A percentile compares a stretch with the other conserved stretches of the same genome.
These are phyloP conservation scores for Plantago coronopus DNA, from an alignment of 305 asterid genomes.

Conservation along the genomic window DNA sequence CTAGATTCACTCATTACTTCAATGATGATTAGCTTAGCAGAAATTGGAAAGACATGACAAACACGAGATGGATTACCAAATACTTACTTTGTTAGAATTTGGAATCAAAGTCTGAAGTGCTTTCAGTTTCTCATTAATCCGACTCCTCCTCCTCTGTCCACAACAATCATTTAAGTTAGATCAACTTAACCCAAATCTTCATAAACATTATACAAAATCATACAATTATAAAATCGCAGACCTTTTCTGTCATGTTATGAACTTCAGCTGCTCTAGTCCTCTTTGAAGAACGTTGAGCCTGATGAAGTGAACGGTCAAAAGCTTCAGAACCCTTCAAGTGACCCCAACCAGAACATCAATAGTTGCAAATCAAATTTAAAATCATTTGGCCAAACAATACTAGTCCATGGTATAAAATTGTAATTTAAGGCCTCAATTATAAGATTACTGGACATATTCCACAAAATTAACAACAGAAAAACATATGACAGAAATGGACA, in stretches of 20 bases:
- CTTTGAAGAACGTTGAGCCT: slow-evolving; percentile 62
- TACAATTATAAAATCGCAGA: slow-evolving; percentile 20
- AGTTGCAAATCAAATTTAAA: slow-evolving; percentile 14
- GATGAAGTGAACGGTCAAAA: slow-evolving; percentile 38
- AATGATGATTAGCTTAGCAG: no score
- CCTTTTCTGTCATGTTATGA: slow-evolving; percentile 96
- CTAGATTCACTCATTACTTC: neutral
- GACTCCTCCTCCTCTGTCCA: slow-evolving; percentile 90
- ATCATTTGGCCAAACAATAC: slow-evolving; percentile 9
- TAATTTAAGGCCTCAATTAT: neutral
- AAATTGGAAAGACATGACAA: neutral
- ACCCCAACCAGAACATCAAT: slow-evolving; percentile 13
- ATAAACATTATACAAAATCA: slow-evolving; percentile 14
- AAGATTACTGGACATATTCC: slow-evolving; percentile 3
- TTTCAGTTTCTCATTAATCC: slow-evolving; percentile 91
- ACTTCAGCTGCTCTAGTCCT: slow-evolving; percentile 91
- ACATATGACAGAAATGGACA: no score
- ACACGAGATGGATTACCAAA: neutral
- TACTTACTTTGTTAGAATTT: slow-evolving; percentile 77
- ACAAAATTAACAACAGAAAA: neutral
- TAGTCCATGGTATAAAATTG: neutral
- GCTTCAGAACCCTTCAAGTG: slow-evolving; percentile 53
- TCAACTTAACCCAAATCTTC: slow-evolving; percentile 8
- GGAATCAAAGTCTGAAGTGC: slow-evolving; percentile 93
- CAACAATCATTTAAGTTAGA: slow-evolving; percentile 21